These are phyloP conservation scores for Schoenoplectus triqueter DNA, from an alignment of 202 grass and related monocot genomes.

Conservation along the genomic window DNA sequence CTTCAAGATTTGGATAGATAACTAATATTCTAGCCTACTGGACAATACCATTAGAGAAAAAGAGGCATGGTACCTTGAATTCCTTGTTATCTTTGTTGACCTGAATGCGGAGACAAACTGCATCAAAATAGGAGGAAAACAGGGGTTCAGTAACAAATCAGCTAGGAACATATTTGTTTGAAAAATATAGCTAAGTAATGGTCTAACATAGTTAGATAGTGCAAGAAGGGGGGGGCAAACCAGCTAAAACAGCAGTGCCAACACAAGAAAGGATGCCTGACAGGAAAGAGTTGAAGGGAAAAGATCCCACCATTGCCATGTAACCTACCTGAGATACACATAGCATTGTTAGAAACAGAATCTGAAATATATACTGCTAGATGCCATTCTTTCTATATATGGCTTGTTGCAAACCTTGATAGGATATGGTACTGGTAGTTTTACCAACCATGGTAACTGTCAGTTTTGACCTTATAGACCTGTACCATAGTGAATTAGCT, in stretches of 20 bases:
- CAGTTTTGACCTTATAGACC: neutral
- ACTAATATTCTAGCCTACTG: neutral
- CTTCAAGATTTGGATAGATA: conserved; percentile 8
- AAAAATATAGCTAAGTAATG: neutral
- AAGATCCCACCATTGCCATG: conserved; percentile 39
- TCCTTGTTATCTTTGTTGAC: conserved; percentile 99
- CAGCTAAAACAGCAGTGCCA: conserved; percentile 41
- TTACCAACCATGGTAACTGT: neutral
- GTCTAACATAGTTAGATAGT: neutral
- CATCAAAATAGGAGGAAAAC: neutral
- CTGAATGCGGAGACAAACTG: conserved; percentile 97
- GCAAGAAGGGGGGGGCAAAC: conserved; percentile 46
- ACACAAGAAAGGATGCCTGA: conserved; percentile 37
- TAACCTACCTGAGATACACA: conserved; percentile 48
- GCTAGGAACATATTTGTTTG: neutral
- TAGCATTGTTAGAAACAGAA: neutral
- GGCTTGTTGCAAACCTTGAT: neutral
- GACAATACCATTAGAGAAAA: neutral
- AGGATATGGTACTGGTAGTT: neutral
- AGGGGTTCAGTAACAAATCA: neutral
- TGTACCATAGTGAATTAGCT: neutral
- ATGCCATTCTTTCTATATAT: conserved; percentile 6
- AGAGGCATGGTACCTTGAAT: conserved; percentile 63
- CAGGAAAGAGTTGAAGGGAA: conserved; percentile 77
- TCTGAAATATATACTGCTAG: neutral